A percentile compares a stretch with the other conserved stretches of the same genome.
Conservation (phyloP, 495 filamentous ascomycete genomes). For the Neurospora cerealis region DNA sequence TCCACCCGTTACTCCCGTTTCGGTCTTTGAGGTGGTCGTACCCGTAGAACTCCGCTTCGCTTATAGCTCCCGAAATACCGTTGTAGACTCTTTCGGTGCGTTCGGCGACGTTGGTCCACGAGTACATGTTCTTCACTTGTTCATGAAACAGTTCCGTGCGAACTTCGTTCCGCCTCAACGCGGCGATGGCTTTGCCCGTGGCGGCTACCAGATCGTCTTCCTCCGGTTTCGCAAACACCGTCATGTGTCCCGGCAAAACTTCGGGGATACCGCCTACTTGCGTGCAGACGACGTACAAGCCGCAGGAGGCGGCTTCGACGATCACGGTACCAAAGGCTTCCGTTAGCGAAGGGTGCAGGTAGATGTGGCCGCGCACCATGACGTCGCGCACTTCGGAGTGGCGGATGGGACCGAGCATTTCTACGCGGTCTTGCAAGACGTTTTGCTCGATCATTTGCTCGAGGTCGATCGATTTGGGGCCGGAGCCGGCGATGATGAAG, state of each 20-base stretch:
- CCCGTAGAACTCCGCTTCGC: slow-evolving; percentile 80
- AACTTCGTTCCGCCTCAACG: slow-evolving; percentile 70
- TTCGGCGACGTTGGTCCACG: slow-evolving; percentile 87
- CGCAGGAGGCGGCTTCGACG: slow-evolving; percentile 91
- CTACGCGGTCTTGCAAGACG: slow-evolving; percentile 88
- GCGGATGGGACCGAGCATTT: slow-evolving; percentile 80
- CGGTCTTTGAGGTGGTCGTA: slow-evolving; percentile 32
- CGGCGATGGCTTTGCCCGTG: slow-evolving; percentile 71
- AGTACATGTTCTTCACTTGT: slow-evolving; percentile 95
- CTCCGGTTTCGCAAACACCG: slow-evolving; percentile 83
- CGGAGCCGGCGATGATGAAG: slow-evolving; percentile 92
- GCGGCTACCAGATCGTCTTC: slow-evolving; percentile 82
- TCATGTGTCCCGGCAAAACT: slow-evolving; percentile 89
- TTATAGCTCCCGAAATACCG: slow-evolving; percentile 74
- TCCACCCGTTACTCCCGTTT: slow-evolving; percentile 18
- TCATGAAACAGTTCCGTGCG: slow-evolving; percentile 92
- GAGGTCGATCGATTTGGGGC: slow-evolving; percentile 92
- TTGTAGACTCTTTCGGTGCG: slow-evolving; percentile 93
- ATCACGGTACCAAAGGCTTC: slow-evolving; percentile 97
- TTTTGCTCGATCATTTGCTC: slow-evolving; percentile 96
- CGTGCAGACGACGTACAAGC: slow-evolving; percentile 91
- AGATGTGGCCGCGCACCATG: slow-evolving; percentile 97
- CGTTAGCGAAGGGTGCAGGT: slow-evolving; percentile 87
- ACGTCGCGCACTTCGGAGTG: slow-evolving; percentile 96
- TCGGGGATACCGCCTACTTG: slow-evolving; percentile 95